These are phyloP conservation scores for Larix kaempferi DNA, from an alignment of 75 land plant species.

Conservation along the genomic window DNA sequence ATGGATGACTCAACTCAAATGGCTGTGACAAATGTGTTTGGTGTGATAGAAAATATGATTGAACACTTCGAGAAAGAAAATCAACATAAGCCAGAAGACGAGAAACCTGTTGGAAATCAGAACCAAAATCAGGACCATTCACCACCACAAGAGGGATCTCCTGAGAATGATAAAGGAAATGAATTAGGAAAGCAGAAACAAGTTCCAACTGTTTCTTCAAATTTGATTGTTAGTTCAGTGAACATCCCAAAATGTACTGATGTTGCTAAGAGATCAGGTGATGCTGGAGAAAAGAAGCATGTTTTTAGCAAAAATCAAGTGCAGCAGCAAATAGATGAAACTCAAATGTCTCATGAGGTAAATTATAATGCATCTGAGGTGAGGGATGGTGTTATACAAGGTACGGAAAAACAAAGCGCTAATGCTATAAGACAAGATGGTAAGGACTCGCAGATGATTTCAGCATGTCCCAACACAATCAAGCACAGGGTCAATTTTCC, in stretches of 20 bases:
- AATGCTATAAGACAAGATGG: background rate
- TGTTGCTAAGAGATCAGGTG: background rate
- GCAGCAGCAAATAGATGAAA: background rate
- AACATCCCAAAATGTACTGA: background rate
- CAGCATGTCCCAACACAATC: slow-evolving; percentile 2
- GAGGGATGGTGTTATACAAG: slow-evolving; percentile 1
- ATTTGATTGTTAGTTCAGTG: background rate
- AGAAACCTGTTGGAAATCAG: slow-evolving; percentile 1
- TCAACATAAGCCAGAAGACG: slow-evolving; percentile 19
- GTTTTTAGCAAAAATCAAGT: background rate
- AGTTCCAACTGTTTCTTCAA: background rate
- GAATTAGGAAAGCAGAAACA: slow-evolving; percentile 9
- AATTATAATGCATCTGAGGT: background rate
- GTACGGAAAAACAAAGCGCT: background rate
- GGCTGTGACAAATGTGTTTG: slow-evolving; percentile 99
- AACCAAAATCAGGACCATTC: slow-evolving; percentile 10
- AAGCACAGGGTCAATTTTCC: slow-evolving; percentile 9
- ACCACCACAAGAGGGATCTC: slow-evolving; percentile 1
- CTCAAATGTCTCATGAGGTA: background rate
- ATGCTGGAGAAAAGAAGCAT: slow-evolving; percentile 1
- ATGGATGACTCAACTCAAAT: slow-evolving; percentile 97
- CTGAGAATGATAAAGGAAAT: background rate
- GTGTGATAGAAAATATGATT: slow-evolving; percentile 85
- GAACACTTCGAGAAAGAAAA: slow-evolving; percentile 68
- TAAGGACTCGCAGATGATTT: background rate